Evolutionary conservation across 805 yeast species (phyloP), one percentile per base, ranked within the genome.

Genomic region (Wickerhamiella australiensis): DNA sequence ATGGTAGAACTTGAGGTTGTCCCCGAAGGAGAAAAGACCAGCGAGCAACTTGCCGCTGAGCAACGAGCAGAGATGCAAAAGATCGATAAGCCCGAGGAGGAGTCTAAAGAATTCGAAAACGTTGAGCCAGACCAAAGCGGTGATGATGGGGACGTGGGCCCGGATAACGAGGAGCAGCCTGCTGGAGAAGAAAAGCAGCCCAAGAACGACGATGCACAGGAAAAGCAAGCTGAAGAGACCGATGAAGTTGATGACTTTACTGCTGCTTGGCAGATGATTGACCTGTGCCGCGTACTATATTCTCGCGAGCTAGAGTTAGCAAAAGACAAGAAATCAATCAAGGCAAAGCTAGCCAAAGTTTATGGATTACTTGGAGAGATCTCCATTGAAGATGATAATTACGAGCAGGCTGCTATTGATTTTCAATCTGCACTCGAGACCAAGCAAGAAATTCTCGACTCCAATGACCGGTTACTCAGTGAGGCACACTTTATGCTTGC

Each of bases 281-380:
- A 87, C 61, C 68, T 85, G 33, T 75, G 95, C 1, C 73, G 95
- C 54, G 70, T 80, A 1, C 62, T 83, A 37, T 81, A 77, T 56
- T 79, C 77, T 58, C 62, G 69, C 42, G 60, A 70, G 48, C 57
- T 76, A 3, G 64, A 59, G 11, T 60, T 56, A 27, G 57, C 56
- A 41, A 61, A 54, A 26, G 60, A 50, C 57, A 57, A 36, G 65
- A 63, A 25, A 59, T 66, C 50, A 25, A 54, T 72, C 22, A 66
- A 72, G 50, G 68, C 71, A 57, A 82, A 78, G 54, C 67, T 87
- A 20, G 78, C 88, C 0, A 88, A 85, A 50, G 75, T 80, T 1
- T 82, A 79, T 61, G 88, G 83, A 59, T 65, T 88, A 9, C 69
- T 87, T 15, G 97, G 97, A 27, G 96, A 90, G 61, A 82, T 88